phyloP scores from a whole-genome alignment of 2,329 filamentous ascomycete species.

The Didymella pinodella region DNA sequence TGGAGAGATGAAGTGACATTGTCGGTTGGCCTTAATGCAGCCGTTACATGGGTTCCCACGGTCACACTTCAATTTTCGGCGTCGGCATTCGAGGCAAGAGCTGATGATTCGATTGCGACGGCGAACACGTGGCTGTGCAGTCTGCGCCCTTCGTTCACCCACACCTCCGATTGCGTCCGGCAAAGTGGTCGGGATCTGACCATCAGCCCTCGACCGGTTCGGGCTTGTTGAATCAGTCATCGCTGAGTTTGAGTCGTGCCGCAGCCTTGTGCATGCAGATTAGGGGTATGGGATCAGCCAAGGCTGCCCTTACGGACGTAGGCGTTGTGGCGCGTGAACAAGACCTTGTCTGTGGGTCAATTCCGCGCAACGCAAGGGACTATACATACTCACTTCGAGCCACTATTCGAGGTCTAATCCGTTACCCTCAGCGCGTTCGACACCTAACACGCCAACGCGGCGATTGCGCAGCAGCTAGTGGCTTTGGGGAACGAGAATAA shows the following conservation, averaged over 20 bases:
- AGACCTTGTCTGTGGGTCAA: slow-evolving; percentile 6
- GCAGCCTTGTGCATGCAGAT: slow-evolving; percentile 9
- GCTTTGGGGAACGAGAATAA: neutral
- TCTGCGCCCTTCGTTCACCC: slow-evolving; percentile 29
- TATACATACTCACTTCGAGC: neutral
- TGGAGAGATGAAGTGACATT: slow-evolving; percentile 70
- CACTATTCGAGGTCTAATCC: neutral
- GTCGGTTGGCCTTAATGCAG: slow-evolving; percentile 62
- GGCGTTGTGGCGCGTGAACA: slow-evolving; percentile 7
- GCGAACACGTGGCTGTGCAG: slow-evolving; percentile 42
- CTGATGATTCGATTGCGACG: slow-evolving; percentile 51
- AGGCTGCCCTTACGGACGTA: slow-evolving; percentile 22
- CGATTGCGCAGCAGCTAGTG: neutral
- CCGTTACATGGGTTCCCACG: slow-evolving; percentile 75
- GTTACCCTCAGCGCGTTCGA: neutral
- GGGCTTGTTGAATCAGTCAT: slow-evolving; percentile 15
- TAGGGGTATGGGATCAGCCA: neutral
- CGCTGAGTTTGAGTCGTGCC: neutral
- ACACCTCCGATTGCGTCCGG: neutral
- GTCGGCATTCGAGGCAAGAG: slow-evolving; percentile 59
- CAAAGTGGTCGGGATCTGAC: neutral
- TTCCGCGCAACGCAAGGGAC: neutral
- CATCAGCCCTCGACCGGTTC: neutral
- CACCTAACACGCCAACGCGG: neutral
- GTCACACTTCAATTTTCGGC: slow-evolving; percentile 81